Base-by-base conservation (phyloP, 352 stramenopile species). In the Pythium oligandrum region DNA sequence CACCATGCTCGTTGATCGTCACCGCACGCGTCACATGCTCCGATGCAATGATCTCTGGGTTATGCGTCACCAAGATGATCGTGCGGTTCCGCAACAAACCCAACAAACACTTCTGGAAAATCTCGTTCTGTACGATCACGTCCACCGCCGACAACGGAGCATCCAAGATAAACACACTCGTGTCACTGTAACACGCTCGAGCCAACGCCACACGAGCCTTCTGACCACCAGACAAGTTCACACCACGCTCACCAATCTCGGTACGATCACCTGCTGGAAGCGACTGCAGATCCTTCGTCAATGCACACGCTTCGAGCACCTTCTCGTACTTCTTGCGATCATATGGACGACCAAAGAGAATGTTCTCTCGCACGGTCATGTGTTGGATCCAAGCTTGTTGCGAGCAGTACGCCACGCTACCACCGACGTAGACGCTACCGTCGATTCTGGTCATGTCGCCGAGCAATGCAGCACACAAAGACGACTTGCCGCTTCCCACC, bases 401-500 rank as follows among this genome's bases (percentile, higher is more conserved):
- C 31, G 81, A 61, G 44, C 71, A 87, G 60, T 88, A 92, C 7
- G 82, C 79, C 3, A 93, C 39, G n/a, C 44, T 59, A 9, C 66
- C 70, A 4, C 60, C 66, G 10, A 75, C 40, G 46, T 59, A 60
- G 26, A 72, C 55, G 8, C 9, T 32, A 4, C 60, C 60, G 4
- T 31, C 33, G 43, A n/a, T 17, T 30, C 64, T 70, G 57, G 86
- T 68, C 71, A 97, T 96, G 45, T 98, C 95, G 7, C 93, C 93
- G 3, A 98, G 56, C 51, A 98, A 71, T 3, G 87, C 83, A 4
- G 76, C 85, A 11, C 97, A 73, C 2, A 98, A 73, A 2, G 85
- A 96, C 7, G 75, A 95, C 63, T 98, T 98, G 26, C 94, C 93
- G 52, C 60, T 77, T 1, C 93, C 95, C 4, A 98, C 90, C 26